phyloP scores from a whole-genome alignment of 495 filamentous ascomycete genomes.

The Ramalina peruviana region DNA sequence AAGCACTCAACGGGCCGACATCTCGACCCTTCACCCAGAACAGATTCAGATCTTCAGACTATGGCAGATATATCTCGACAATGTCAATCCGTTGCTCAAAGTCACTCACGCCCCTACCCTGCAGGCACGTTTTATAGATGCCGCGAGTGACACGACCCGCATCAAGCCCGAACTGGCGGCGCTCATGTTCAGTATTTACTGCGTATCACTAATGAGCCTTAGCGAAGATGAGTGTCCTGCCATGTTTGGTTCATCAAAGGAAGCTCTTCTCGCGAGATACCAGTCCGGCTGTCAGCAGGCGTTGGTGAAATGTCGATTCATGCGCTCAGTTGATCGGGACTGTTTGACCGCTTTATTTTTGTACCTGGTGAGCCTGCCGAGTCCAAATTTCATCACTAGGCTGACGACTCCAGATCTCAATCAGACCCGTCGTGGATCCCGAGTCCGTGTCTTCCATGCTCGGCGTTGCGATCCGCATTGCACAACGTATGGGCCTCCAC shows the following conservation, averaged over 20 bases:
- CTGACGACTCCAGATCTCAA: conserved; percentile 33
- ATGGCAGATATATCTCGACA: conserved; percentile 38
- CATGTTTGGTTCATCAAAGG: conserved; percentile 28
- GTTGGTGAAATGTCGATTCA: conserved; percentile 30
- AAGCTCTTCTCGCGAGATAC: conserved; percentile 32
- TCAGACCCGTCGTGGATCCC: conserved; percentile 30
- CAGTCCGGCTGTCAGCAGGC: conserved; percentile 43
- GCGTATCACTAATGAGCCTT: conserved; percentile 33
- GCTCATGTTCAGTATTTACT: conserved; percentile 47
- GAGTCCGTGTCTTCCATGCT: conserved; percentile 40
- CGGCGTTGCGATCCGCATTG: conserved; percentile 37
- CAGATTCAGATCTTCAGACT: conserved; percentile 28
- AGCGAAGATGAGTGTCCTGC: conserved; percentile 25
- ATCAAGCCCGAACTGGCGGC: conserved; percentile 21
- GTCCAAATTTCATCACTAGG: background rate
- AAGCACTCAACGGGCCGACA: conserved; percentile 22
- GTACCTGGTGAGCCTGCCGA: conserved; percentile 35
- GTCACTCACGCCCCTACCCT: conserved; percentile 38
- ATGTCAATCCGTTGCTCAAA: conserved; percentile 39
- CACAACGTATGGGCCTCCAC: conserved; percentile 40
- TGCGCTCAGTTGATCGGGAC: conserved; percentile 35
- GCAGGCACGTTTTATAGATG: conserved; percentile 31
- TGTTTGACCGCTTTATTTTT: conserved; percentile 47
- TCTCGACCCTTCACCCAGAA: conserved; percentile 34
- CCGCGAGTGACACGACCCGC: conserved; percentile 12